phyloP scores from a whole-genome alignment of 306 rosid genomes.

The Astragalus glycyphyllos region DNA sequence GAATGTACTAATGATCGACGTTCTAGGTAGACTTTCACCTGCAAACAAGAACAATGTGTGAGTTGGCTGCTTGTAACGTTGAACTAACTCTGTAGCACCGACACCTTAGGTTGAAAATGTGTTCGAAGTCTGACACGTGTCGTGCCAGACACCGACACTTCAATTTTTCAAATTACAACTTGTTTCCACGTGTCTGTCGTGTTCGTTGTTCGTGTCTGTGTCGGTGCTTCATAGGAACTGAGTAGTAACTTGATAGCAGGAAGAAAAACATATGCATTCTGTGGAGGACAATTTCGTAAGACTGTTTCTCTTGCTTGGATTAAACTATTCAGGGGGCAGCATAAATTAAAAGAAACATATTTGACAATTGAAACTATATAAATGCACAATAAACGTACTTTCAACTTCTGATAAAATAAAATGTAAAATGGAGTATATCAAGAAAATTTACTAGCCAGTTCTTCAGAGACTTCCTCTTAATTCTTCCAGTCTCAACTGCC shows the following conservation, averaged over 20 bases:
- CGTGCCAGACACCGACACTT: no score
- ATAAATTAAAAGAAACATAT: constrained; percentile 8
- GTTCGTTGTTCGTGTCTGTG: no score
- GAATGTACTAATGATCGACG: constrained; percentile 79
- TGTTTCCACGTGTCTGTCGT: no score
- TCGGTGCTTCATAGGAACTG: not conserved
- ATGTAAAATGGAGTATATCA: not conserved
- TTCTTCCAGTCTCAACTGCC: constrained; percentile 64
- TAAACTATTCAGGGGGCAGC: constrained; percentile 22
- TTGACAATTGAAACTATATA: not conserved
- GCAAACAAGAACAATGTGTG: constrained; percentile 40
- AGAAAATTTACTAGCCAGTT: constrained; percentile 72
- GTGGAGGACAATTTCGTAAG: constrained; percentile 6
- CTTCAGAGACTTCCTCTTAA: constrained; percentile 76
- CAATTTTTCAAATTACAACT: no score
- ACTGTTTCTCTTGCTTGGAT: constrained; percentile 4
- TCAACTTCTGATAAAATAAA: not conserved
- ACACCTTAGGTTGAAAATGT: no score
- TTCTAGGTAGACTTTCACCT: constrained; percentile 84
- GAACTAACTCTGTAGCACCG: not conserved
- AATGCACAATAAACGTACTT: constrained; percentile 6
- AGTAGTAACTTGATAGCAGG: constrained; percentile 3
- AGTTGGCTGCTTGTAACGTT: constrained; percentile 18
- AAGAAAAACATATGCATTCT: constrained; percentile 22
- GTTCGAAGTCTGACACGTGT: no score